Base-by-base conservation (phyloP, 768 basidiomycete species). In the Nidula microcarpa region DNA sequence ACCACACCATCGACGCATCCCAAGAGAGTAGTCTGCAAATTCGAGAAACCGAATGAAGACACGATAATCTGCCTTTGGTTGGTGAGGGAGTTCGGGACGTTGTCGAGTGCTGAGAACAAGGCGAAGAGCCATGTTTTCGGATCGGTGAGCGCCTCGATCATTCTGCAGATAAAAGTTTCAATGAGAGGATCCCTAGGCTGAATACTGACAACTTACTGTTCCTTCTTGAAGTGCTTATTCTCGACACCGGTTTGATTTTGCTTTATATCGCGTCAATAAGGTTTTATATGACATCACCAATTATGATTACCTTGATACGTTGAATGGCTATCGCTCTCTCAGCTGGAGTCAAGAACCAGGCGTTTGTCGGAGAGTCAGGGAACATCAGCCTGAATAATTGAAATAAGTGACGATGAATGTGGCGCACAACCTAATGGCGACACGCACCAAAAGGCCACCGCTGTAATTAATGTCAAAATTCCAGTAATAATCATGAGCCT, bases 191-290 rank as follows among this genome's bases (percentile, higher is more conserved):
- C 13, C 6, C 18, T 13, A 5, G 14, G 14, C 16, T 49, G 37
- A 17, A 17, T 13, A 33, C 17, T 14, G 18, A 6, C 33, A 41
- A 75, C 86, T 56, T 52, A 89, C 88, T 91, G 89, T 36, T 89
- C 85, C 50, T 75, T 81, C 71, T 91, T 91, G 70, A 88, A 91
- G 50, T 76, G 77, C 60, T 91, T 92, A 62, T 89, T 91, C 68
- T 91, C 89, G 8, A 90, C 79, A 33, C 89, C 90, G 0, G 86
- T 87, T 79, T 91, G 87, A 56, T 90, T 89, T 66, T 73, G 78
- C 81, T 85, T 57, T 5, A 18, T 16, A 54, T 45, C 6, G 17
- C 11, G 23, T 14, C 45, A 36, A 35, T 30, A 44, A 17, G 17
- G 33, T 33, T 44, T 8, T 48, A 35, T 10, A 43, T 16, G 6